phyloP scores from a whole-genome alignment of 352 stramenopile genomes.

The Phytophthora multivora region DNA sequence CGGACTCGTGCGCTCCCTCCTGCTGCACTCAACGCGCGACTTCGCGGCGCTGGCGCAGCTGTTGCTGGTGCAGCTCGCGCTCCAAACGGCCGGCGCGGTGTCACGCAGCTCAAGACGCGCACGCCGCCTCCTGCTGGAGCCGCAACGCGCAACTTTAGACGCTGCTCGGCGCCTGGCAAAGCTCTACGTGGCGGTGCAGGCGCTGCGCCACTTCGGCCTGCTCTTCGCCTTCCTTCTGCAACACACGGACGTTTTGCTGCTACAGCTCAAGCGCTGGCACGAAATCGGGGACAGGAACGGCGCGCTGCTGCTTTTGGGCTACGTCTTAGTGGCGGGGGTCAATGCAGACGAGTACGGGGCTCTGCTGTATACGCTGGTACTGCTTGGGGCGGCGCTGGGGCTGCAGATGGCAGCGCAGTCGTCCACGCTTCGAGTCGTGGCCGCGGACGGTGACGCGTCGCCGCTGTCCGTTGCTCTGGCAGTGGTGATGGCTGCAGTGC shows the following conservation, averaged over 20 bases:
- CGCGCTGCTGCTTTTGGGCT: slow-evolving; percentile 48
- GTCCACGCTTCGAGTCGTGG: slow-evolving; percentile 12
- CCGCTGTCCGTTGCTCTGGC: slow-evolving; percentile 45
- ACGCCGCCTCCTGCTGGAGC: not conserved
- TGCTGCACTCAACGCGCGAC: slow-evolving; percentile 28
- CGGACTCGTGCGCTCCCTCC: slow-evolving; percentile 15
- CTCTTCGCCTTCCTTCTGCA: slow-evolving; percentile 78
- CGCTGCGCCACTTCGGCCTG: slow-evolving; percentile 69
- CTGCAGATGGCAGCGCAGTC: slow-evolving; percentile 32
- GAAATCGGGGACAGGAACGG: slow-evolving; percentile 15
- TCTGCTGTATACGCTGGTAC: slow-evolving; percentile 53
- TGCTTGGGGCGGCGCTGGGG: slow-evolving; percentile 52
- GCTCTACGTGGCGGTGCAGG: slow-evolving; percentile 55
- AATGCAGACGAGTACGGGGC: slow-evolving; percentile 70
- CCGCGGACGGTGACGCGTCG: slow-evolving; percentile 30
- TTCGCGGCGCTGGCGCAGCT: slow-evolving; percentile 41
- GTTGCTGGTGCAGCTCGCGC: slow-evolving; percentile 35
- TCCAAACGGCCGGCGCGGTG: slow-evolving; percentile 7
- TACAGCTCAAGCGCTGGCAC: slow-evolving; percentile 42
- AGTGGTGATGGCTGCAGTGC: slow-evolving; percentile 32
- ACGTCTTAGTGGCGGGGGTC: slow-evolving; percentile 65
- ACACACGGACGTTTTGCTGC: slow-evolving; percentile 50
- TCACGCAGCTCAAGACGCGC: slow-evolving; percentile 9
- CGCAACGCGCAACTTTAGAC: slow-evolving; percentile 33
- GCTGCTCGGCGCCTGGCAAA: slow-evolving; percentile 45